phyloP scores from a whole-genome alignment of 345 rosid species.

The Atalantia buxifolia region DNA sequence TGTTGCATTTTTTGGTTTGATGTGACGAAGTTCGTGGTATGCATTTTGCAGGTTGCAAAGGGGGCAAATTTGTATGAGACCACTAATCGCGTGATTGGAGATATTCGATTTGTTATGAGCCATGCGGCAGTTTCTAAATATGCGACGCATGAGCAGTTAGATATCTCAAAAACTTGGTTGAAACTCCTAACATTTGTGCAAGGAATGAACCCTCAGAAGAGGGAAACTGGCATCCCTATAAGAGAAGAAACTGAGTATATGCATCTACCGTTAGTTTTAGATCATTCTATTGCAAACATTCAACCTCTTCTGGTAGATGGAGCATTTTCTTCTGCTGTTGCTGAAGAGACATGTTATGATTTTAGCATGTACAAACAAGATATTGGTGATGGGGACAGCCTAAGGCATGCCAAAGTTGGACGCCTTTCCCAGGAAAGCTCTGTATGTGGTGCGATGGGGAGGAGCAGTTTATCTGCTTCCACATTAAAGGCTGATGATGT shows the following conservation, averaged over 20 bases:
- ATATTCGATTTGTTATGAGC: slow-evolving; percentile 82
- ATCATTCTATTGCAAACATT: slow-evolving; percentile 57
- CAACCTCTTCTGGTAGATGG: slow-evolving; percentile 78
- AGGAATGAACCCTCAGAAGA: slow-evolving; percentile 79
- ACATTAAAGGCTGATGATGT: slow-evolving; percentile 35
- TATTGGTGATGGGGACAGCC: slow-evolving; percentile 49
- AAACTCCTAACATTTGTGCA: slow-evolving; percentile 72
- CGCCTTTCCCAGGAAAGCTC: slow-evolving; percentile 71
- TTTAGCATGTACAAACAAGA: slow-evolving; percentile 26
- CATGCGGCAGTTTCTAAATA: slow-evolving; percentile 66
- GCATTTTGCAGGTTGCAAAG: slow-evolving; percentile 53
- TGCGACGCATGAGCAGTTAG: slow-evolving; percentile 54
- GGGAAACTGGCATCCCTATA: slow-evolving; percentile 73
- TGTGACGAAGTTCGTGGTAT: slow-evolving; percentile 11
- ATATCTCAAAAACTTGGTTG: slow-evolving; percentile 73
- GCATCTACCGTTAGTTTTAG: slow-evolving; percentile 57
- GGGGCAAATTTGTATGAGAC: slow-evolving; percentile 62
- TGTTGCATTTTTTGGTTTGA: slow-evolving; percentile 1
- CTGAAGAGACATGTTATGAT: slow-evolving; percentile 39
- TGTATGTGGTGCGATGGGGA: slow-evolving; percentile 50
- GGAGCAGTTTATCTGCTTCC: slow-evolving; percentile 39
- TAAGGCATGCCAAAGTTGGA: slow-evolving; percentile 85
- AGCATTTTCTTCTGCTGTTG: slow-evolving; percentile 51
- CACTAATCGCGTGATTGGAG: slow-evolving; percentile 67
- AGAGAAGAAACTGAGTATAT: slow-evolving; percentile 71